Percentiles rank a stretch among this genome's conserved stretches.
These are phyloP conservation scores for Mycocalia duriaeana DNA, from an alignment of 1,284 basidiomycete genomes.

Conservation along the genomic window DNA sequence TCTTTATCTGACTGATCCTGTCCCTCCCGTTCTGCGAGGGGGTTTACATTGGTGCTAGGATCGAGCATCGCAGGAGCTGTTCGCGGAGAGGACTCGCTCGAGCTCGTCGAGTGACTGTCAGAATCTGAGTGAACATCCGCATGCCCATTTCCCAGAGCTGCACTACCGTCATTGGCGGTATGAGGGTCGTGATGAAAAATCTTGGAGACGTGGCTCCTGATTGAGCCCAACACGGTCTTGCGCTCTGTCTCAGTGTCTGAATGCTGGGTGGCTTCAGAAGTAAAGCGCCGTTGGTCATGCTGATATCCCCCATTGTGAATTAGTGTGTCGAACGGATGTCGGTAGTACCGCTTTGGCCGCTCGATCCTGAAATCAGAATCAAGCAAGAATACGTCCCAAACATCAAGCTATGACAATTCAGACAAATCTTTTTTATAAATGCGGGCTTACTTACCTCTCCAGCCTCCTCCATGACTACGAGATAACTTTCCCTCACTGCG, in stretches of 20 bases:
- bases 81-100: slow-evolving; percentile 33
- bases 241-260: slow-evolving; percentile 32
- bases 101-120: slow-evolving; percentile 12
- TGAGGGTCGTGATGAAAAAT: slow-evolving; percentile 32
- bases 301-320: slow-evolving; percentile 22
- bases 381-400: slow-evolving; percentile 94
- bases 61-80: slow-evolving; percentile 57
- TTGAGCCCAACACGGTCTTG: slow-evolving; percentile 43
- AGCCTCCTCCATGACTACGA: slow-evolving; percentile 84
- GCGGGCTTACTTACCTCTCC: slow-evolving; percentile 81
- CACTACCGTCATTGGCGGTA: not conserved
- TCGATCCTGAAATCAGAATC: slow-evolving; percentile 90
- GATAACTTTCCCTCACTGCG: slow-evolving; percentile 88
- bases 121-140: slow-evolving; percentile 15
- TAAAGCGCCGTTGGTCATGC: slow-evolving; percentile 2
- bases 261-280: slow-evolving; percentile 13
- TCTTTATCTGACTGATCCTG: slow-evolving; percentile 38
- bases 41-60: slow-evolving; percentile 69
- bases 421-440: no score
- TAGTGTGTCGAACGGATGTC: slow-evolving; percentile 69
- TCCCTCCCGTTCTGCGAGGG: slow-evolving; percentile 35
- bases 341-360: slow-evolving; percentile 70
- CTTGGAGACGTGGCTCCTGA: slow-evolving; percentile 45
- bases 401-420: slow-evolving; percentile 58
- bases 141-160: slow-evolving; percentile 8